Base-by-base conservation (phyloP, 2,329 filamentous ascomycete species). In the Fusarium duplospermum region DNA sequence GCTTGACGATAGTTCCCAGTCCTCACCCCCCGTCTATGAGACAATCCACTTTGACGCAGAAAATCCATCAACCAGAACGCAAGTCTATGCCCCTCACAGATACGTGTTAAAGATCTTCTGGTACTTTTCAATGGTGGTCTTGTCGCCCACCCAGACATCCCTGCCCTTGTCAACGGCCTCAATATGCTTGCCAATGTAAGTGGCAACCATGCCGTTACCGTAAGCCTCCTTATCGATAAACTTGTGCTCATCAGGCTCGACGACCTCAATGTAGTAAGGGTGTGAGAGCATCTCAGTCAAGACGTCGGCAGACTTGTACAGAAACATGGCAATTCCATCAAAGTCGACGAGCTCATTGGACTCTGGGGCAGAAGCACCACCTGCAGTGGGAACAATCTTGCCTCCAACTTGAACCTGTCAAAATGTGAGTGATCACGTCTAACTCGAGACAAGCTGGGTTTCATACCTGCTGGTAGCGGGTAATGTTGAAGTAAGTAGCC, bases 241-340 rank as follows among this genome's bases (percentile, higher is more conserved):
- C 5, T 73, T 64, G 40, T 71, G 73, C 70, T 81, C 79, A 52
- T 81, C 79, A 0, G 78, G 79, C 52, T 79, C 78, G 8, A 81
- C 79, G 0, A 81, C 68, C 0, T 76, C 69, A 4, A 72, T 6
- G 57, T 80, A 81, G 68, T 81, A 81, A 6, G 79, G 77, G 4
- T 81, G 79, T 0, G 79, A 67, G 20, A 80, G 66, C 74, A 80
- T 78, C 0, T 64, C 77, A 1, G 67, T 56, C 22, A 81, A 31
- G 1, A 69, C 69, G 3, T 79, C 76, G 2, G 77, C 31, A 0
- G 72, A 71, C 27, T 73, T 50, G 35, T 80, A 80, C 0, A 80
- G 56, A 31, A 81, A 81, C 75, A 81, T 74, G n/a, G 79, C 79
- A 16, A 81, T 76, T 0, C 79, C 79, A 4, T 80, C 78, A 40